Evolutionary conservation across 495 filamentous ascomycete genomes (phyloP), one percentile per base, ranked within the genome.

Genomic region (Neurospora hispaniola): DNA sequence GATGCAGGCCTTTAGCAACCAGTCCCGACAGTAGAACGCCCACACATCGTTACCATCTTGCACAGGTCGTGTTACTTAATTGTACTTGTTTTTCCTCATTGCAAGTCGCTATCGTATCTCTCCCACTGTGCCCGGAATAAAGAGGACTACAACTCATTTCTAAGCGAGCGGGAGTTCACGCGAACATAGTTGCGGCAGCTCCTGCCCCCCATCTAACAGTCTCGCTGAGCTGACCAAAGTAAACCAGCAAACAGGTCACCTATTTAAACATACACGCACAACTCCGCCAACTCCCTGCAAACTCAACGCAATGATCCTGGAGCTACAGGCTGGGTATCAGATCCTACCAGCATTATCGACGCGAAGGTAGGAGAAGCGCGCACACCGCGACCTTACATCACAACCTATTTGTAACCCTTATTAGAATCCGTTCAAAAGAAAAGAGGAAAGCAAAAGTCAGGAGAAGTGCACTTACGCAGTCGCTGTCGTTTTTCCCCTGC

Each of bases 401-500:
- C 73, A 73, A 78, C 72, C 76, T 78, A 27, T 23, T 40, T 8
- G 23, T 3, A 72, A 14, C 35, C 35, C 4, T 7, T 18, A 54
- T 76, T 71, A 78, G 76, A 10, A 69, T n/a, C 59, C 43, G 9
- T 54, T 3, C 35, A 4, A 71, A 48, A 70, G 74, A 5, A 38
- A 38, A 38, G 5, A 6, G 4, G 5, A 38, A 38, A 38, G 35
- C 48, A 12, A 6, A 66, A 10, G 18, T 69, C 18, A 72, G 3
- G 10, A 10, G 5, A 62, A 14, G 43, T 20, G 44, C 48, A 81
- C 94, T 89, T 90, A 97, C 96, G 82, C 96, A 99, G 81, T 98
- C 95, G 74, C 87, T 87, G 42, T 97, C 92, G 73, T 91, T 87
- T 80, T 93, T 92, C 40, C 85, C 89, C 75, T 88, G 85, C 16